These are phyloP conservation scores for Geotrichum fermentans DNA, from an alignment of 1,139 yeast genomes.

Conservation along the genomic window DNA sequence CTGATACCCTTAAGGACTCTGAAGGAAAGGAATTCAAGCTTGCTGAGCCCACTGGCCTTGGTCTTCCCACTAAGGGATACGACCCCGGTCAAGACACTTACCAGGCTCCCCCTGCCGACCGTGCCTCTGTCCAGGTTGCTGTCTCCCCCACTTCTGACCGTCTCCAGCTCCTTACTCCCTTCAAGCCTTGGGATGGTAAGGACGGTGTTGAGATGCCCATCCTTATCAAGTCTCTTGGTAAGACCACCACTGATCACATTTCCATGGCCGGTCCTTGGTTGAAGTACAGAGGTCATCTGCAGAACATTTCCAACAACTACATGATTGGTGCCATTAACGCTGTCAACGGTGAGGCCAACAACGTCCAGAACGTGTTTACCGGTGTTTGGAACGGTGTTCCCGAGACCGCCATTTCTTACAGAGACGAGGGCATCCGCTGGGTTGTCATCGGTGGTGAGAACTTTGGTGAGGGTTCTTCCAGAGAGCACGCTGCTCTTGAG, in stretches of 20 bases:
- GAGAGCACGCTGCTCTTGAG: slow-evolving; percentile 99
- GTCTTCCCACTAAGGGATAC: slow-evolving; percentile 90
- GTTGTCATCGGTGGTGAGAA: slow-evolving; percentile 98
- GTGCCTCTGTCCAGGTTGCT: slow-evolving; percentile 66
- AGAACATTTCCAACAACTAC: slow-evolving; percentile 97
- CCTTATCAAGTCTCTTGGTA: slow-evolving; percentile 93
- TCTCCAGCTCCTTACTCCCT: slow-evolving; percentile 86
- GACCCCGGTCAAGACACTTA: slow-evolving; percentile 94
- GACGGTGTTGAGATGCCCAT: slow-evolving; percentile 87
- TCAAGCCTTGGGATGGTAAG: slow-evolving; percentile 93
- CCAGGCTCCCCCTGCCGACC: slow-evolving; percentile 95
- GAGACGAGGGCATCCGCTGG: slow-evolving; percentile 90
- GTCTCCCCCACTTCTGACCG: slow-evolving; percentile 85
- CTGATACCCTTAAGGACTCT: slow-evolving; percentile 89
- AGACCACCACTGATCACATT: slow-evolving; percentile 98
- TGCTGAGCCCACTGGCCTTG: slow-evolving; percentile 84
- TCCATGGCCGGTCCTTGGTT: slow-evolving; percentile 99
- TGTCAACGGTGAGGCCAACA: slow-evolving; percentile 94
- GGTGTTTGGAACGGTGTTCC: slow-evolving; percentile 95
- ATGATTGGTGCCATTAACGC: slow-evolving; percentile 99
- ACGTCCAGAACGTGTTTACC: slow-evolving; percentile 81
- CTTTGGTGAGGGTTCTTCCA: slow-evolving; percentile 99
- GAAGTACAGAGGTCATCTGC: slow-evolving; percentile 99
- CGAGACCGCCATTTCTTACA: slow-evolving; percentile 91
- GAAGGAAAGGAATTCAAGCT: slow-evolving; percentile 95